Percentiles rank a stretch among this genome's conserved stretches.
phyloP scores from a whole-genome alignment of 2,329 filamentous ascomycete genomes.

The Apiospora malaysiana region DNA sequence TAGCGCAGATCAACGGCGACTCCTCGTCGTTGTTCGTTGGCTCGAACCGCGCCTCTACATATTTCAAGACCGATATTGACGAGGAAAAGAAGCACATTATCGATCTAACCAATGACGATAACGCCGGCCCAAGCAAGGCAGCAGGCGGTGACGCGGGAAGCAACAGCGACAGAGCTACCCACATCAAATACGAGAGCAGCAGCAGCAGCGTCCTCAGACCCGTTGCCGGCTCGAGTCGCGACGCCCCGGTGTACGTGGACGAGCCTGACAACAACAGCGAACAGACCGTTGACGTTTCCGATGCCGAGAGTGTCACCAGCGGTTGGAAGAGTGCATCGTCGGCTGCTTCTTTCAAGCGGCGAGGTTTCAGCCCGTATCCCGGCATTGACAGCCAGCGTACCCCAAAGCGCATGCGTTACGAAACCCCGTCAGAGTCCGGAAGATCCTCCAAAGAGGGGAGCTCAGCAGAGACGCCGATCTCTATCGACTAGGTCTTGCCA shows the following conservation, averaged over 20 bases:
- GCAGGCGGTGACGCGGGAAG: not conserved
- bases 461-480: not conserved
- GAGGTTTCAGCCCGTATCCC: not conserved
- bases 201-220: not conserved
- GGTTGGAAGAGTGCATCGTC: not conserved
- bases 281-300: not conserved
- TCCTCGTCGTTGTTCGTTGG: not conserved
- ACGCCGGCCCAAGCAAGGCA: not conserved
- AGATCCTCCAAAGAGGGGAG: not conserved
- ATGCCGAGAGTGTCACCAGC: not conserved
- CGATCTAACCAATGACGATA: slow-evolving; percentile 19
- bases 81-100: slow-evolving; percentile 9
- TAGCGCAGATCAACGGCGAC: not conserved
- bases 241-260: not conserved
- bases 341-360: not conserved
- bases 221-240: not conserved
- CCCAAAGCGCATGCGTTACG: not conserved
- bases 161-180: not conserved
- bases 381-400: not conserved
- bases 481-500: not conserved
- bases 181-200: not conserved
- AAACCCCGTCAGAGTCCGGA: not conserved
- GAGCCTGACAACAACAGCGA: not conserved
- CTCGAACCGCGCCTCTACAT: not conserved
- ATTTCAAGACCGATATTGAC: slow-evolving; percentile 9